Evolutionary conservation across 1,139 yeast species (phyloP), one percentile per base, ranked within the genome.

Genomic region (Scheffersomyces titani): DNA sequence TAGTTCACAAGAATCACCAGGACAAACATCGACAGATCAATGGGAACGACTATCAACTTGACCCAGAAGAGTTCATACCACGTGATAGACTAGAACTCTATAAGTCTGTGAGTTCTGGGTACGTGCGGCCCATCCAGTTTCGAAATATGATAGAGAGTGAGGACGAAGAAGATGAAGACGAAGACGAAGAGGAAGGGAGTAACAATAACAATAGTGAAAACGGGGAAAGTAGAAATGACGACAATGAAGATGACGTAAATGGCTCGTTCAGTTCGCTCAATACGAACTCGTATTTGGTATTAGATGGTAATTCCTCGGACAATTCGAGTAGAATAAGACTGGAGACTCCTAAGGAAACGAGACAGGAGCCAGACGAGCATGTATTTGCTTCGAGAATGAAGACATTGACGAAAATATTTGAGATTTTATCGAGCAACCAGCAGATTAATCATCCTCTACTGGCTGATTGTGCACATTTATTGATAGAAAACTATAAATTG

Each of bases 381-480:
- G 52, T 60, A 5, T 59, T 63, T 20, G 61, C 65, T 6, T 54
- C 62, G 9, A 54, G 64, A 47, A 59, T 61, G 22, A 63, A 61
- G 49, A 60, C 63, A 13, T 55, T 64, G 54, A 87, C 85, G 64
- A 88, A 87, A 61, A 81, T 90, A 1, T 79, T 78, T 85, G 62
- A 87, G 84, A 30, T 86, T 5, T 66, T 80, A 16, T 78, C 82
- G 18, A 67, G 86, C 9, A 88, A 88, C 60, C 88, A 89, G 54
- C 92, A 88, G 58, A 81, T 93, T n/a, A 96, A 91, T 61, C 83
- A 90, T 66, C 99, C 99, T 0, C 84, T 96, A 18, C 93, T 98
- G 64, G 80, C 81, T 44, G 98, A 93, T 53, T 94, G 99, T 70
- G 90, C 96, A 3, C 85, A 81, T 50, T 69, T 83, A 36, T 71